Evolutionary conservation across 1,284 basidiomycete species (phyloP).

Genomic region (Ceratobasidium sp.): DNA sequence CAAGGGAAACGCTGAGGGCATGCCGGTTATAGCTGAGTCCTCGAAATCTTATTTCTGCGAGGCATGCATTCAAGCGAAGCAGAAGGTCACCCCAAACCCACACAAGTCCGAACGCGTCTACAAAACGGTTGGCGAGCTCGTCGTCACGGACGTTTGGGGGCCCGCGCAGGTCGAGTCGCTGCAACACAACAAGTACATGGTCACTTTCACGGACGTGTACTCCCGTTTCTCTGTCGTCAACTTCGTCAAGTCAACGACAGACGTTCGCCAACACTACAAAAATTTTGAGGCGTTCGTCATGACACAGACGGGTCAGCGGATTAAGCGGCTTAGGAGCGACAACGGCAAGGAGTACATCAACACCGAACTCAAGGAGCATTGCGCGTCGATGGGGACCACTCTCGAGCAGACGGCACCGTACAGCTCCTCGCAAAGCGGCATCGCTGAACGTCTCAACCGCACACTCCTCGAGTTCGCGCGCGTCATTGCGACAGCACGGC

Average conservation of each 20-base stretch:
- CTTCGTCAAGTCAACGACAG: slow-evolving; percentile 7
- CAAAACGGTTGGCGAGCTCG: too few relatives aligned
- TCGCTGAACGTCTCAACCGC: slow-evolving; percentile 54
- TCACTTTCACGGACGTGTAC: background rate
- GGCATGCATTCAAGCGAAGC: too few relatives aligned
- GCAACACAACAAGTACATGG: background rate
- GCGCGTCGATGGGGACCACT: background rate
- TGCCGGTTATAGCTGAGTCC: too few relatives aligned
- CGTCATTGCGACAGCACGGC: background rate
- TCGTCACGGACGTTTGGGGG: slow-evolving; percentile 6
- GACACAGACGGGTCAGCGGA: too few relatives aligned
- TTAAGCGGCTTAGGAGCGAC: background rate
- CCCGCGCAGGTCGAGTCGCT: background rate
- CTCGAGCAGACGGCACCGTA: slow-evolving; percentile 48
- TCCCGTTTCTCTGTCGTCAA: background rate
- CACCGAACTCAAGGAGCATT: background rate
- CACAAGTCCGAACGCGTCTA: too few relatives aligned
- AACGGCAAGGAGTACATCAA: slow-evolving; percentile 1
- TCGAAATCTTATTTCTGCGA: too few relatives aligned
- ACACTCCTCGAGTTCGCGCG: slow-evolving; percentile 37
- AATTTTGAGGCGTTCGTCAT: too few relatives aligned
- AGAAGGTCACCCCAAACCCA: too few relatives aligned
- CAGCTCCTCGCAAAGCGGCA: slow-evolving; percentile 53
- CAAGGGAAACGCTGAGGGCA: too few relatives aligned
- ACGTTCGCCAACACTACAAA: background rate